Evolutionary conservation across 2,329 filamentous ascomycete species (phyloP), one percentile per base, ranked within the genome.

Genomic region (Clarireedia sp.): DNA sequence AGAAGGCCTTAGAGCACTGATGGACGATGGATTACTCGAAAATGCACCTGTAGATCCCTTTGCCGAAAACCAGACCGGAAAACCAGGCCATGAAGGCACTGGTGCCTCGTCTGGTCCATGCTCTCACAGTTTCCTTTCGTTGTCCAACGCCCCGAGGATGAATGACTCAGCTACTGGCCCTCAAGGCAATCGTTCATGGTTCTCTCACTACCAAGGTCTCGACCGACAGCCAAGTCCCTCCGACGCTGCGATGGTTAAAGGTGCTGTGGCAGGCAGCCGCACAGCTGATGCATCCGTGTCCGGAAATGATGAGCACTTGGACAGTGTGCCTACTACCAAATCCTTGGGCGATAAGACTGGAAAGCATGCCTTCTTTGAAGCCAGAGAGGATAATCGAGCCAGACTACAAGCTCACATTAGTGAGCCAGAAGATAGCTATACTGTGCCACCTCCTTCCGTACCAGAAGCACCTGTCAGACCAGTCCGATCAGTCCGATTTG

Each of bases 181-280:
- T 33, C 29, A 33, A 33, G 9, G 29, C 10, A 4, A 10, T 12
- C 29, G 29, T 33, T 4, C 29, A 33, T 33, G 29, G 29, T 33
- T 33, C 29, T 33, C 29, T 12, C 29, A 10, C 12, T 33, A 33
- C 10, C 38, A 21, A 21, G 36, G n/a, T 37, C 17, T 33, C 29
- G 16, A 17, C 23, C 38, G 37, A 47, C 62, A 66, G 14, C 65
- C 68, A 45, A 72, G 70, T 60, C 71, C 70, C 48, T 71, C 70
- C 8, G 69, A 72, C 58, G 69, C 69, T 19, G 70, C 70, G 44
- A 68, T 72, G 66, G 67, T 66, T 19, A 72, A 71, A 53, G 56
- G 60, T 37, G 50, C 45, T 46, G 12, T 26, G 43, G 5, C 43
- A 23, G 24, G n/a, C 24, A 14, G 17, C 19, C 19, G 41, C 7